Base-by-base conservation (phyloP, 331 rosid species). In the Acacia pycnantha region DNA sequence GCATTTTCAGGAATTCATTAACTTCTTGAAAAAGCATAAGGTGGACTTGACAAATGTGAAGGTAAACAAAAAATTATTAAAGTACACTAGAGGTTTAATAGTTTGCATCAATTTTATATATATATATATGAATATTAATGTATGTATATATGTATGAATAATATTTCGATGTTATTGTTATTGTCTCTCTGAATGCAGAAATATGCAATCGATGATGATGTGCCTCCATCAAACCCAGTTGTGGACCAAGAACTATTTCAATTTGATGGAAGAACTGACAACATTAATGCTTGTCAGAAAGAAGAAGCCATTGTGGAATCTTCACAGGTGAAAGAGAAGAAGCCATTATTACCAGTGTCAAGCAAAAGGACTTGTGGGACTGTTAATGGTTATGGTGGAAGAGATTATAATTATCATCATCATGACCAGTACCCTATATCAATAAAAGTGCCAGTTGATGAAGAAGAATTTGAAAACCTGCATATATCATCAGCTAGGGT, bases 1-100 rank as follows among this genome's bases (percentile, higher is more conserved):
- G 86, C 90, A 86, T 51, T 83, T 89, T 50, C 73, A 19, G 79
- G 97, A 95, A 26, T 91, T 95, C 82, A 67, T 87, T 37, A 73
- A 67, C 79, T 95, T 91, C 83, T 82, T 95, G 74, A 86, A 90
- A 85, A 92, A 89, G 13, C 86, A 89, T 40, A 79, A 86, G 4
- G 91, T 95, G 79, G 93, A 93, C 76, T 81, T 95, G 82, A 88
- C 90, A 10, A 81, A 92, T 81, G 98, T 93, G 1, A 90, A 91
- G 93, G 98, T 95, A 84, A 15, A 0, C 5, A 62, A 13, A 37
- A 5, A 37, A 37, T 37, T 37, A 37, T 14, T 61, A 4, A 11
- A 26, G 5, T 58, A 22, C 65, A 22, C 8, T 1, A 19, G 4
- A 11, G 7, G 14, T 13, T 50, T 50, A 2, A 51, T 15, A 51